Conservation (phyloP, 495 filamentous ascomycete species). For the Evansstolkia leycettana region DNA sequence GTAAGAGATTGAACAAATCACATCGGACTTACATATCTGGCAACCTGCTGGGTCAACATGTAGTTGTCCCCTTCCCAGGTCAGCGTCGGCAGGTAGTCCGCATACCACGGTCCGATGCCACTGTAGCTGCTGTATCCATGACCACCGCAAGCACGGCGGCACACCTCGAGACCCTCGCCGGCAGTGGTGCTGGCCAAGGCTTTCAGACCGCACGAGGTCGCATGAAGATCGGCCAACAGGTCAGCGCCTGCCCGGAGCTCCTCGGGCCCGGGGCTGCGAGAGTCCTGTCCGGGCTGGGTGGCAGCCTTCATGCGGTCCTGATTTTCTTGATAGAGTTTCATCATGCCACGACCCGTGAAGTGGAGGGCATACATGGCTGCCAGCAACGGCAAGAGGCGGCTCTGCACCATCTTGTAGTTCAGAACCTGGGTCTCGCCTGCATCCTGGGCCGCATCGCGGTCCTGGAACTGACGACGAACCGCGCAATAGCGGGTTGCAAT, state of each 20-base stretch:
- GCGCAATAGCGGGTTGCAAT: conserved; percentile 61
- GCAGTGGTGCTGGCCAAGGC: conserved; percentile 54
- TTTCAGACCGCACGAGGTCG: conserved; percentile 63
- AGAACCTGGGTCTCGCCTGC: conserved; percentile 57
- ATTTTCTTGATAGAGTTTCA: conserved; percentile 52
- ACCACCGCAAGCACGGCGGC: conserved; percentile 59
- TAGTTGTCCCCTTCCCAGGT: conserved; percentile 63
- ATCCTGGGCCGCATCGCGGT: conserved; percentile 44
- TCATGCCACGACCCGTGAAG: conserved; percentile 60
- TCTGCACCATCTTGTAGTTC: conserved; percentile 68
- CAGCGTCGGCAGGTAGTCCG: conserved; percentile 56
- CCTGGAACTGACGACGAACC: conserved; percentile 59
- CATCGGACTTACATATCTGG: conserved; percentile 40
- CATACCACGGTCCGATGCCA: conserved; percentile 55
- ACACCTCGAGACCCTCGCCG: conserved; percentile 57
- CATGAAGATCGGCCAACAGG: conserved; percentile 59
- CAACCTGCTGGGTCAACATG: conserved; percentile 70
- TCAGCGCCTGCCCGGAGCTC: conserved; percentile 51
- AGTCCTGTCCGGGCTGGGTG: conserved; percentile 20
- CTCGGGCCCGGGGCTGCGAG: conserved; percentile 52
- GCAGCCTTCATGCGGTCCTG: conserved; percentile 46
- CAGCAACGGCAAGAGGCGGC: conserved; percentile 53
- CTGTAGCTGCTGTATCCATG: conserved; percentile 61
- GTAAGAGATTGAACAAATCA: background rate
- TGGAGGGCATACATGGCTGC: conserved; percentile 66